A percentile compares a stretch with the other conserved stretches of the same genome.
Conservation (phyloP, 179 eudicot genomes). For the Carnegiea gigantea region DNA sequence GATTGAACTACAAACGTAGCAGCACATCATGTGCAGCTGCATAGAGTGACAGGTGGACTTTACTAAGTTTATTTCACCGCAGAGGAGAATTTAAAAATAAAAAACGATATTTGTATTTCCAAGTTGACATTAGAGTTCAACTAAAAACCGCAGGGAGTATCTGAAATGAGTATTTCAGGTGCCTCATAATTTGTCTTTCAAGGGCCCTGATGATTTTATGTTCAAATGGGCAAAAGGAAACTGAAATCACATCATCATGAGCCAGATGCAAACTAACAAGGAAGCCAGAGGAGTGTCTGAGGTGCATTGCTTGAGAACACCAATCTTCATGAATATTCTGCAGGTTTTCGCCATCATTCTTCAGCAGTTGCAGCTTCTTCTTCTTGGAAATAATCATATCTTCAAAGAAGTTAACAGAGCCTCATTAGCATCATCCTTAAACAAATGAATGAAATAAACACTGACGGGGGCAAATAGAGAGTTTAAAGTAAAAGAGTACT, state of each 20-base stretch:
- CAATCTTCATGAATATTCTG: background rate
- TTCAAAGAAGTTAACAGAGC: slow-evolving; percentile 19
- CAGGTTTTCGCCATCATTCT: slow-evolving; percentile 48
- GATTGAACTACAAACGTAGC: no score
- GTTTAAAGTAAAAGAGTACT: no score
- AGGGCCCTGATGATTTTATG: background rate
- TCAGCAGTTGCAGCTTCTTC: slow-evolving; percentile 48
- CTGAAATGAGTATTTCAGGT: background rate
- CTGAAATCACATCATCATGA: background rate
- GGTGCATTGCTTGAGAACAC: background rate
- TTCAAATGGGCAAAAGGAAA: background rate
- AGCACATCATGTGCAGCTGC: no score
- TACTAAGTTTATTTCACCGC: no score
- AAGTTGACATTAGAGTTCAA: background rate
- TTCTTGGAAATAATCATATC: slow-evolving; percentile 60
- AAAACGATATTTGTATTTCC: background rate
- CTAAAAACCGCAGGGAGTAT: background rate
- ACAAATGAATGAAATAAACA: no score
- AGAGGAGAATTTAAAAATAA: no score
- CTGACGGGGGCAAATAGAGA: no score
- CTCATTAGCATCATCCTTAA: background rate
- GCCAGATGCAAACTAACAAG: background rate
- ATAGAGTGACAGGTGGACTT: no score
- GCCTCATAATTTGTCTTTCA: background rate
- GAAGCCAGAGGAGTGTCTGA: background rate